Conservation (phyloP, 371 early-diverging fungal species). For the Circinella minor region DNA sequence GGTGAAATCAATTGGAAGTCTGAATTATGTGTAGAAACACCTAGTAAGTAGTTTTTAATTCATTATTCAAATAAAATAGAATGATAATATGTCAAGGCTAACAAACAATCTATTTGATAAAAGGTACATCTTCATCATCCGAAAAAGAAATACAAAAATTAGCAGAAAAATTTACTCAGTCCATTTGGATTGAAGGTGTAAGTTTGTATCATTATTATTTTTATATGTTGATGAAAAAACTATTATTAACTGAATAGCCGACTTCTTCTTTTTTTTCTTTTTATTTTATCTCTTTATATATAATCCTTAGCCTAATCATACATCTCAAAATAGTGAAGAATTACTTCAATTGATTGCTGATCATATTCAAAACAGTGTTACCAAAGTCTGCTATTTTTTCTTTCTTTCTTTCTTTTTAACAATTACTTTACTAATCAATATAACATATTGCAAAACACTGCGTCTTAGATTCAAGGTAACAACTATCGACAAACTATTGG, state of each 20-base stretch:
- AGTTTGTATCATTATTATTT: neutral
- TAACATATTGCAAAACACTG: no score
- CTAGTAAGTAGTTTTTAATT: neutral
- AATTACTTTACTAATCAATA: no score
- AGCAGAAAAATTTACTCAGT: neutral
- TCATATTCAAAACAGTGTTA: constrained; percentile 60
- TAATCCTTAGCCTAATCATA: constrained; percentile 37
- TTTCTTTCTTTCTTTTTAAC: no score
- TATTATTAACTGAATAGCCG: no score
- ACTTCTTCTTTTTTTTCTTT: no score
- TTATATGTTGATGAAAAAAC: neutral
- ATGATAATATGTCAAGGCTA: no score
- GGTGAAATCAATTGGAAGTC: neutral
- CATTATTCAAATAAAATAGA: neutral
- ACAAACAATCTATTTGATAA: neutral
- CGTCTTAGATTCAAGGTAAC: constrained; percentile 45
- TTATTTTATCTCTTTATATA: neutral
- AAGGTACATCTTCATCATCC: neutral
- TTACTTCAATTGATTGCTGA: constrained; percentile 32
- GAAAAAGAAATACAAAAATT: neutral
- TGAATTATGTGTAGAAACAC: neutral
- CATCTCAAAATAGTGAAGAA: constrained; percentile 26
- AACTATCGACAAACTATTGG: constrained; percentile 74
- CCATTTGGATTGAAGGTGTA: neutral
- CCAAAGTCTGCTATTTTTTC: constrained; percentile 50